Percentiles rank a stretch among this genome's conserved stretches.
These are phyloP conservation scores for Ceratocystis variospora DNA, from an alignment of 2,329 filamentous ascomycete genomes.

Conservation along the genomic window DNA sequence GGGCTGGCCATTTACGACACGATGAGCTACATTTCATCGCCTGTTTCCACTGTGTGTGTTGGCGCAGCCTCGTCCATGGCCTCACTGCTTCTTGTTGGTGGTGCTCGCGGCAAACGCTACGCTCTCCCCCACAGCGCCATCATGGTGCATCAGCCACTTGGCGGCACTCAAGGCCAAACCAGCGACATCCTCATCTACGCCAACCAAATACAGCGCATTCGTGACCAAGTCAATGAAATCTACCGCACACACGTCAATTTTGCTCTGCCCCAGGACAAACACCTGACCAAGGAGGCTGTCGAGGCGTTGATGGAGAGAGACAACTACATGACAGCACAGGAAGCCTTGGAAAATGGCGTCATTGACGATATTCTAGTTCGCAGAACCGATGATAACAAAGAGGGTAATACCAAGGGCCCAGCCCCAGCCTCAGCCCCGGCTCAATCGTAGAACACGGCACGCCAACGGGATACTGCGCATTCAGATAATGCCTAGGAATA, in stretches of 20 bases:
- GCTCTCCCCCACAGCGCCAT: conserved; percentile 86
- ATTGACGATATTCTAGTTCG: conserved; percentile 66
- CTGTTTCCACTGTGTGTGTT: conserved; percentile 88
- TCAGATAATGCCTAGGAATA: no score
- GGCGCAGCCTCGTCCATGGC: conserved; percentile 95
- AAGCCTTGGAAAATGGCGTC: conserved; percentile 80
- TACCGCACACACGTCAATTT: conserved; percentile 76
- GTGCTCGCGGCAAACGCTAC: conserved; percentile 70
- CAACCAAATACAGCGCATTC: conserved; percentile 82
- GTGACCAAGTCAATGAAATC: conserved; percentile 77
- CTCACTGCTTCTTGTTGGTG: conserved; percentile 72
- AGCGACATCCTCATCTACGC: conserved; percentile 92
- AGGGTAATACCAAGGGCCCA: neutral
- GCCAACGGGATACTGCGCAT: neutral
- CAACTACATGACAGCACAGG: conserved; percentile 78
- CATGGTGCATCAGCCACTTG: conserved; percentile 94
- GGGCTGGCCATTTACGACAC: conserved; percentile 92
- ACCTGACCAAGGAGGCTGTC: conserved; percentile 60
- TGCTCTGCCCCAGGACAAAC: conserved; percentile 58
- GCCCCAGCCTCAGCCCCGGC: neutral
- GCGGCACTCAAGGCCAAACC: conserved; percentile 51
- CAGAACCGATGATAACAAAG: conserved; percentile 8
- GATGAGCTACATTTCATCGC: conserved; percentile 89
- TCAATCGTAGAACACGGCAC: neutral
- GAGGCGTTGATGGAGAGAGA: conserved; percentile 95